Percentiles rank a stretch among this genome's conserved stretches.
Evolutionary conservation across 2,329 filamentous ascomycete species (phyloP).

Genomic region (Alternaria gansuensis): DNA sequence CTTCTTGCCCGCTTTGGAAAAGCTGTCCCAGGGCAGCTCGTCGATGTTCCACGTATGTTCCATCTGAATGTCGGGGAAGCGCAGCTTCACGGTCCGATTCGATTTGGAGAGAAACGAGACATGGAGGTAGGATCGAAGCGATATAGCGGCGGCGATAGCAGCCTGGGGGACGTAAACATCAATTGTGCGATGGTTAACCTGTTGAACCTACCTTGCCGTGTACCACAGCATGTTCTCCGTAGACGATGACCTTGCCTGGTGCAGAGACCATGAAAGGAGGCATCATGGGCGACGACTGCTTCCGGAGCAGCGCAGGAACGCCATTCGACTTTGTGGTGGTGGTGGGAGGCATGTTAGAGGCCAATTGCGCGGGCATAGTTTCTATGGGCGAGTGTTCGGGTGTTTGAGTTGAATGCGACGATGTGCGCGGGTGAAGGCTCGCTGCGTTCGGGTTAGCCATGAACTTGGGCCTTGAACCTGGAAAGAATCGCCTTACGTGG

Average conservation of each 20-base stretch:
- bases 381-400: conserved; percentile 42
- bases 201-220: conserved; percentile 79
- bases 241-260: conserved; percentile 97
- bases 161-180: conserved; percentile 62
- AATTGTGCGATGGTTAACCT: background rate
- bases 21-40: conserved; percentile 84
- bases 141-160: conserved; percentile 93
- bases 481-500: conserved; percentile 32
- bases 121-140: conserved; percentile 93
- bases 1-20: conserved; percentile 83
- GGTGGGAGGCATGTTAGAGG: conserved; percentile 33
- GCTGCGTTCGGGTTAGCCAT: conserved; percentile 30
- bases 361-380: conserved; percentile 41
- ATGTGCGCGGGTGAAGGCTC: conserved; percentile 35
- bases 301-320: conserved; percentile 37
- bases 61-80: conserved; percentile 90
- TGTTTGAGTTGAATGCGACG: conserved; percentile 40
- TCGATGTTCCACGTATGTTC: conserved; percentile 95
- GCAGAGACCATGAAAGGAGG: conserved; percentile 98
- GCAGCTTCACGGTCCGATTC: conserved; percentile 83
- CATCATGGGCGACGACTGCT: conserved; percentile 68
- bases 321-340: conserved; percentile 22
- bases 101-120: conserved; percentile 95
- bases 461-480: background rate
- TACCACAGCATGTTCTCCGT: conserved; percentile 97